Percentiles rank a stretch among this genome's conserved stretches.
Evolutionary conservation across 805 yeast species (phyloP).

Genomic region (Yarrowia sp.): DNA sequence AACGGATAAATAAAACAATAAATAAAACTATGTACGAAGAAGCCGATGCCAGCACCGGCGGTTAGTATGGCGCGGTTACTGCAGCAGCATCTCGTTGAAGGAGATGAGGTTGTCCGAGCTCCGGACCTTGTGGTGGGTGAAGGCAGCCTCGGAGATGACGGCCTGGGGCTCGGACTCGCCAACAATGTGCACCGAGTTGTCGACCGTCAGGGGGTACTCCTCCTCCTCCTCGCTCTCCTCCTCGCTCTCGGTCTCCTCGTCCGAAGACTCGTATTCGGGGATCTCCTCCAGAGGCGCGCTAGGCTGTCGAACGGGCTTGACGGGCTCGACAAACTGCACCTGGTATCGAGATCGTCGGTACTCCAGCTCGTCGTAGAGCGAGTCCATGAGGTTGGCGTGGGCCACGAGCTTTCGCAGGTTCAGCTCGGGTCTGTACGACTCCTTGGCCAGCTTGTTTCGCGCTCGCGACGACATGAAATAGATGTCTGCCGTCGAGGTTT

Average conservation of each 20-base stretch:
- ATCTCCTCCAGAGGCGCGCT: not conserved
- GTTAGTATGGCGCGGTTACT: not conserved
- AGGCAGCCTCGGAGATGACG: not conserved
- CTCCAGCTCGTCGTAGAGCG: conserved; percentile 16
- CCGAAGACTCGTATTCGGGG: conserved; percentile 9
- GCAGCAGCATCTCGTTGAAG: not conserved
- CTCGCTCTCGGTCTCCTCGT: conserved; percentile 12
- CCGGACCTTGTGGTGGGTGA: conserved; percentile 12
- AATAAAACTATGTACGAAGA: conserved; percentile 19
- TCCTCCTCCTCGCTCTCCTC: conserved; percentile 5
- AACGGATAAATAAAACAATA: no score
- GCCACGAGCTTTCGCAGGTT: conserved; percentile 18
- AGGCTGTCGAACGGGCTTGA: not conserved
- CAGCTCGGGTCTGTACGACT: conserved; percentile 10
- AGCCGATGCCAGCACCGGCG: conserved; percentile 9
- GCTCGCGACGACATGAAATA: conserved; percentile 18
- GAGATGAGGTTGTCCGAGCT: not conserved
- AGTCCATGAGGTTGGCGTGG: conserved; percentile 23
- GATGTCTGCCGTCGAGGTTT: conserved; percentile 14
- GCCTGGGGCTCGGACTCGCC: not conserved
- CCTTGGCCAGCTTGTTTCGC: conserved; percentile 11
- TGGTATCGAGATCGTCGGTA: conserved; percentile 8
- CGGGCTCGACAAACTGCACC: conserved; percentile 19
- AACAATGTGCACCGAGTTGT: not conserved
- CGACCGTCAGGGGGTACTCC: not conserved